Evolutionary conservation across 2,329 filamentous ascomycete genomes (phyloP).

Genomic region (Aotearoamyces nothofagi): DNA sequence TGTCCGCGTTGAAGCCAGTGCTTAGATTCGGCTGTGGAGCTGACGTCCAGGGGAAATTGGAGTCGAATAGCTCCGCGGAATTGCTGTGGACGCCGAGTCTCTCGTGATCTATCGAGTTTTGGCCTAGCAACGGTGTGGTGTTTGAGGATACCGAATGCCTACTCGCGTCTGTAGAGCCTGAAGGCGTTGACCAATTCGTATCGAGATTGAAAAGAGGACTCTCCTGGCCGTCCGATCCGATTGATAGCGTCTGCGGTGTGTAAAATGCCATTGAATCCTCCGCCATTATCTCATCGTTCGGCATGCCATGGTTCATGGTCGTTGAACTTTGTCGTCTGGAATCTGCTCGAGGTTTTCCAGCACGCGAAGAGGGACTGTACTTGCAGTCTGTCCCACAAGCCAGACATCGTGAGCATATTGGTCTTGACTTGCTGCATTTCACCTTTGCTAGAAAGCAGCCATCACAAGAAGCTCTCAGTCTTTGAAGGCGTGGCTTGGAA

Average conservation of each 20-base stretch:
- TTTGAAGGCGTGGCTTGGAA: slow-evolving; percentile 23
- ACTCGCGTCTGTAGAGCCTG: background rate
- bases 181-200: slow-evolving; percentile 2
- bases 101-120: no score
- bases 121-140: slow-evolving; percentile 1
- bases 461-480: slow-evolving; percentile 34
- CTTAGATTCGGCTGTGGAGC: background rate
- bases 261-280: slow-evolving; percentile 1
- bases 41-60: slow-evolving; percentile 3
- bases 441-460: slow-evolving; percentile 40
- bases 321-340: slow-evolving; percentile 8
- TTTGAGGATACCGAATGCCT: slow-evolving; percentile 1
- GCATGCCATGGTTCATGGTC: slow-evolving; percentile 5
- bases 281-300: slow-evolving; percentile 1
- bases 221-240: slow-evolving; percentile 1
- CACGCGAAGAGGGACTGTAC: slow-evolving; percentile 35
- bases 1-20: background rate
- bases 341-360: slow-evolving; percentile 30
- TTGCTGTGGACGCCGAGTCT: background rate
- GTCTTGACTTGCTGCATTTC: slow-evolving; percentile 37
- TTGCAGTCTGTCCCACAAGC: slow-evolving; percentile 32
- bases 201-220: slow-evolving; percentile 2
- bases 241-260: slow-evolving; percentile 1
- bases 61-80: slow-evolving; percentile 7
- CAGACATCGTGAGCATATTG: slow-evolving; percentile 35